Evolutionary conservation across 805 yeast genomes (phyloP).

Genomic region (Zygotorulaspora danielsina): DNA sequence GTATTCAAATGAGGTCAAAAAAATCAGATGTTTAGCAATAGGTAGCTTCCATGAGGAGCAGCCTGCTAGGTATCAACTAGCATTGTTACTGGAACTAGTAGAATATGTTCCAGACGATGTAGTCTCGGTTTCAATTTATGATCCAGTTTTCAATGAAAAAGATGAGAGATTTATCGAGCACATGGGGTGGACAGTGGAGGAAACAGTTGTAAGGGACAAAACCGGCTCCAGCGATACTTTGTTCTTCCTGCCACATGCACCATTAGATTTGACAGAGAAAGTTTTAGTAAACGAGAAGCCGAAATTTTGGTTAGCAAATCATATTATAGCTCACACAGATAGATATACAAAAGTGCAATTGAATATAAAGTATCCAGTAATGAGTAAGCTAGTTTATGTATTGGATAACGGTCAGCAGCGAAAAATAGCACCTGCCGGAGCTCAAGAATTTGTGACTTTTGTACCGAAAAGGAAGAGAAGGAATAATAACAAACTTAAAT

Average conservation of each 20-base stretch:
- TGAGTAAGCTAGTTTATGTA: slow-evolving; percentile 39
- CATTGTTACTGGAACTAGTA: slow-evolving; percentile 46
- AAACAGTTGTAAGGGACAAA: slow-evolving; percentile 22
- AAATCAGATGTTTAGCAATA: slow-evolving; percentile 64
- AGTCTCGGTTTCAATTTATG: slow-evolving; percentile 48
- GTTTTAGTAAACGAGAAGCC: slow-evolving; percentile 39
- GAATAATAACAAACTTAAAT: slow-evolving; percentile 20
- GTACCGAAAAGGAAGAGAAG: slow-evolving; percentile 10
- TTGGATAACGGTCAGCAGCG: slow-evolving; percentile 1
- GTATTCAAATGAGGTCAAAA: slow-evolving; percentile 13
- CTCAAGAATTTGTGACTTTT: not conserved
- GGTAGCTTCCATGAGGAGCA: slow-evolving; percentile 59
- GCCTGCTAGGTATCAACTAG: slow-evolving; percentile 66
- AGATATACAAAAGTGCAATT: slow-evolving; percentile 44
- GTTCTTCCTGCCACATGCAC: slow-evolving; percentile 75
- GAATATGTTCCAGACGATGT: slow-evolving; percentile 14
- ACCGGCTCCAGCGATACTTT: slow-evolving; percentile 32
- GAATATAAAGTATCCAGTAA: slow-evolving; percentile 40
- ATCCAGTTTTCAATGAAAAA: slow-evolving; percentile 53
- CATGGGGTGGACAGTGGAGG: slow-evolving; percentile 32
- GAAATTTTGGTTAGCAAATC: slow-evolving; percentile 45
- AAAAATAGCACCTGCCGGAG: not conserved
- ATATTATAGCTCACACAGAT: slow-evolving; percentile 51
- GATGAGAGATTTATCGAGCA: slow-evolving; percentile 41
- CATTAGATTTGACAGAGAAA: slow-evolving; percentile 47